Evolutionary conservation across 2,329 filamentous ascomycete species (phyloP), one percentile per base, ranked within the genome.

Genomic region (Trichoderma gracile): DNA sequence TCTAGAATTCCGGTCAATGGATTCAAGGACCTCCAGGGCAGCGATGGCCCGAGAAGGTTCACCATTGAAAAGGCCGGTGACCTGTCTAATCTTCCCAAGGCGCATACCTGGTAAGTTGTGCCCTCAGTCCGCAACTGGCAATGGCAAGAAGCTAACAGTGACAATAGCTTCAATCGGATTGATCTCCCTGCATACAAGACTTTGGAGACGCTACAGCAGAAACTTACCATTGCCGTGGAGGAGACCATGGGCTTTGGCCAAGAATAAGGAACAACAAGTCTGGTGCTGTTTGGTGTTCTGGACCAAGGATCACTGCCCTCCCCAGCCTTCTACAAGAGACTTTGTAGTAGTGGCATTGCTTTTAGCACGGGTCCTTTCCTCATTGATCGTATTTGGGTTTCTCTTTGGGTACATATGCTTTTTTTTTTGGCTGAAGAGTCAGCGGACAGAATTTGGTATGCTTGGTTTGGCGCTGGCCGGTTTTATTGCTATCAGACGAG

Each of bases 231-330:
- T 78, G 95, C 95, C 27, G 95, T 99, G 63, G 95, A 99, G 80
- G 95, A 99, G 81, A 99, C 95, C 0, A 93, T 99, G 82, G 95
- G 95, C 67, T 99, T 99, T 76, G 95, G 95, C 69, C 95, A 99
- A 81, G 95, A 99, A 81, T 99, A 92, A 45, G n/a, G n/a, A n/a
- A 63, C 42, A 40, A 52, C 53, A 47, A 63, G 59, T 23, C 30
- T 46, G 50, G 46, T 53, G 61, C 66, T 27, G 66, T 62, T 62
- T 38, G 67, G 58, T 64, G 54, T 50, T 38, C 46, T 33, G 14
- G 23, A 45, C 33, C 40, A 49, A 15, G 45, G 46, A 25, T 23
- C 40, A 14, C 33, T 38, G 30, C 42, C 19, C 7, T 10, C 19
- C 19, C 27, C 17, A 49, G 50, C 57, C 53, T 63, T 58, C 46